A percentile compares a stretch with the other conserved stretches of the same genome.
These are phyloP conservation scores for Thinopyrum elongatum DNA, from an alignment of 176 grass and related monocot species.

Conservation along the genomic window DNA sequence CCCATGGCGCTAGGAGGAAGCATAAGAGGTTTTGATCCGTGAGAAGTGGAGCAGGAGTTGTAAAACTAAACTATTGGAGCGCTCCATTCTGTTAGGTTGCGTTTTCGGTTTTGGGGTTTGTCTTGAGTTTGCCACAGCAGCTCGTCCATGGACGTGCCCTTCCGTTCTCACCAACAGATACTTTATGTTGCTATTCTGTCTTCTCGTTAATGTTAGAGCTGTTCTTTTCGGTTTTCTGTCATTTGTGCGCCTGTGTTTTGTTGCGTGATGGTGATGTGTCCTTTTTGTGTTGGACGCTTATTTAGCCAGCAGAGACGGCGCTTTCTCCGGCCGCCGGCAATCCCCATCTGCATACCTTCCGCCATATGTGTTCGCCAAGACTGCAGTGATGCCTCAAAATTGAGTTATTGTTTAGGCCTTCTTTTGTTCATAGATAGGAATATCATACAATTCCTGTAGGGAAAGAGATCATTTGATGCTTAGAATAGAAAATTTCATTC, in stretches of 20 bases:
- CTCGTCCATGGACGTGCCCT: slow-evolving; percentile 29
- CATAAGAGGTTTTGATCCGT: slow-evolving; percentile 46
- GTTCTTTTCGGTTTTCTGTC: neutral
- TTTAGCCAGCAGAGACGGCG: too few species aligned
- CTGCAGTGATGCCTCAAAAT: too few species aligned
- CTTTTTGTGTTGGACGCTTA: too few species aligned
- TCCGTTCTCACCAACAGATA: slow-evolving; percentile 12
- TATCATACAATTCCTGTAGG: too few species aligned
- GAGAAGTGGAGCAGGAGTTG: neutral
- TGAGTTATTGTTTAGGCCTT: too few species aligned
- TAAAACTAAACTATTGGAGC: slow-evolving; percentile 30
- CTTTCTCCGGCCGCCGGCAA: too few species aligned
- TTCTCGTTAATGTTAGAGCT: neutral
- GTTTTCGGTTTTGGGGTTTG: slow-evolving; percentile 39
- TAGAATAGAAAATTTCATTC: too few species aligned
- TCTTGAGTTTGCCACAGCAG: slow-evolving; percentile 9
- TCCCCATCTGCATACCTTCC: too few species aligned
- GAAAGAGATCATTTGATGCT: too few species aligned
- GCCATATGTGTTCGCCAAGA: too few species aligned
- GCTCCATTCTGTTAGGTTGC: slow-evolving; percentile 39
- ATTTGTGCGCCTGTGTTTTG: neutral
- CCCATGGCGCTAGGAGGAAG: neutral
- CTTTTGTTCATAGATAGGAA: too few species aligned
- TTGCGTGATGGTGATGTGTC: neutral
- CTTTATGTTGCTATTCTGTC: slow-evolving; percentile 24